Percentiles rank a stretch among this genome's conserved stretches.
phyloP scores from a whole-genome alignment of 176 grass and related monocot species.

The maize (Zea mays) region DNA sequence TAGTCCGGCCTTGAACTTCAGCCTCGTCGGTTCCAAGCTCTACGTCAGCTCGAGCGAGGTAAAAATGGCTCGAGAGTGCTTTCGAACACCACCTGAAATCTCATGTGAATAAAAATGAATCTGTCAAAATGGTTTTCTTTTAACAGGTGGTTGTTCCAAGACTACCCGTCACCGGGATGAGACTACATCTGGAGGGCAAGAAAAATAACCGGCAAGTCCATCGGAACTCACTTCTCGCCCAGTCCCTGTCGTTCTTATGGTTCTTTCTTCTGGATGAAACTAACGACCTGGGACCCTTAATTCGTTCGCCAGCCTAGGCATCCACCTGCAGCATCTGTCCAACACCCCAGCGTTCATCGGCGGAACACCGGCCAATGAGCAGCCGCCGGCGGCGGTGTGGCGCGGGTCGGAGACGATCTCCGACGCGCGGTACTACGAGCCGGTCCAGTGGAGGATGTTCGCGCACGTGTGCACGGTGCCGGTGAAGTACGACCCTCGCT shows the following conservation, averaged over 20 bases:
- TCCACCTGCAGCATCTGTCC: conserved; percentile 82
- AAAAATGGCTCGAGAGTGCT: too few species aligned
- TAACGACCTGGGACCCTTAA: not conserved
- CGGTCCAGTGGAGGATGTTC: conserved; percentile 75
- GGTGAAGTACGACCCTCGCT: conserved; percentile 65
- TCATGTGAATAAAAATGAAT: too few species aligned
- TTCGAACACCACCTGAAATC: not conserved
- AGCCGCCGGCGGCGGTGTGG: conserved; percentile 57
- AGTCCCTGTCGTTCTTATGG: not conserved
- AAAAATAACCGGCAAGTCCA: conserved; percentile 75
- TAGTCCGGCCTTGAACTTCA: conserved; percentile 62
- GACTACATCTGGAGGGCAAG: conserved; percentile 89
- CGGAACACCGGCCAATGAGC: not conserved
- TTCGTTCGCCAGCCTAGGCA: conserved; percentile 58
- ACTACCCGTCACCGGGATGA: conserved; percentile 78
- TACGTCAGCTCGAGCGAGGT: conserved; percentile 71
- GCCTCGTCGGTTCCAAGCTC: conserved; percentile 74
- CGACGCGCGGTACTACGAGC: conserved; percentile 68
- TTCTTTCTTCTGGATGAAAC: not conserved
- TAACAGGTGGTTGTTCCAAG: conserved; percentile 61
- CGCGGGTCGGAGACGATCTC: conserved; percentile 63
- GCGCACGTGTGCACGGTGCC: conserved; percentile 73
- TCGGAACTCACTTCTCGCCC: not conserved
- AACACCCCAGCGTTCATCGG: conserved; percentile 56
- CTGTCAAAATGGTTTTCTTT: too few species aligned